Conservation (phyloP, 2,329 filamentous ascomycete species). For the Verticillium zaregamsianum region DNA sequence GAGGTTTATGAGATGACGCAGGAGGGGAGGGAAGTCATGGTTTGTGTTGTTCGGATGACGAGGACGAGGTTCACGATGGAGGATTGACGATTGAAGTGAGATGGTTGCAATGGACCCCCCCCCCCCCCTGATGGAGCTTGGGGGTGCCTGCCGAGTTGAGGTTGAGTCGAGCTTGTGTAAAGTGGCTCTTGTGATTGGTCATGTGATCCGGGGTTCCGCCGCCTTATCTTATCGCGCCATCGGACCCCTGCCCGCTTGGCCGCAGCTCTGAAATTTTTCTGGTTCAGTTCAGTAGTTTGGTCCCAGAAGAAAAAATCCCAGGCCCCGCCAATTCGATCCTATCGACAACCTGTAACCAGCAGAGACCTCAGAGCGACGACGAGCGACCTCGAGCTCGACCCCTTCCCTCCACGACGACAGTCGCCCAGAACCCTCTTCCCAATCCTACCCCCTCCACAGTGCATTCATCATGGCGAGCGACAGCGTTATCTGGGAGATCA, state of each 20-base stretch:
- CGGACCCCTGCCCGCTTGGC: background rate
- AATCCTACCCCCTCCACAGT: background rate
- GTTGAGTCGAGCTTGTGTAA: background rate
- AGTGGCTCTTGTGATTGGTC: background rate
- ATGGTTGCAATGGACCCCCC: background rate
- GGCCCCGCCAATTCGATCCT: slow-evolving; percentile 1
- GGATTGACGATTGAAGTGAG: background rate
- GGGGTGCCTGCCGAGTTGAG: background rate
- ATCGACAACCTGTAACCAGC: background rate
- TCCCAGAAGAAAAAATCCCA: slow-evolving; percentile 3
- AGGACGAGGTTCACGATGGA: background rate
- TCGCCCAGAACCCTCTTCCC: background rate
- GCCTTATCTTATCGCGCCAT: background rate
- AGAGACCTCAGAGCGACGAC: background rate
- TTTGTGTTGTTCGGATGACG: background rate
- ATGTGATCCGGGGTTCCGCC: background rate
- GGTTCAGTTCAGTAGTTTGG: background rate
- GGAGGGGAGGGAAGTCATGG: background rate
- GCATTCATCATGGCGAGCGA: slow-evolving; percentile 71
- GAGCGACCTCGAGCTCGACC: background rate
- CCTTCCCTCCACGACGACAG: background rate
- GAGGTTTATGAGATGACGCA: background rate
- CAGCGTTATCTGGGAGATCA: slow-evolving; percentile 96
- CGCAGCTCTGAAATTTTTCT: slow-evolving; percentile 1
- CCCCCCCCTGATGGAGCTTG: background rate